Evolutionary conservation across 2,329 filamentous ascomycete species (phyloP), one percentile per base, ranked within the genome.

Genomic region (Coniochaeta prunicola): DNA sequence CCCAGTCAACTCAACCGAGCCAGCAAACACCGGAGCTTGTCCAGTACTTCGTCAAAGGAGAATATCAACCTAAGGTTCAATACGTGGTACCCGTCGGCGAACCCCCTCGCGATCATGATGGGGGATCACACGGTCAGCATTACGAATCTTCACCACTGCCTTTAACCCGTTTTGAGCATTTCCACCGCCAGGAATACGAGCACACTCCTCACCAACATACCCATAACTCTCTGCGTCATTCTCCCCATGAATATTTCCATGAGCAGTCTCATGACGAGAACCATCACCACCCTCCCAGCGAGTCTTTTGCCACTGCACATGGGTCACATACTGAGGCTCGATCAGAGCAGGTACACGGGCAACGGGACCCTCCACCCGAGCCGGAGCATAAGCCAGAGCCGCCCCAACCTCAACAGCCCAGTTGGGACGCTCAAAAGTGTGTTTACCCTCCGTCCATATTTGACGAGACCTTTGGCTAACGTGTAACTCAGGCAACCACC

Each of bases 351-450:
- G 64, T 69, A 67, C 62, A 64, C 53, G 65, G 62, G 59, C 60
- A 66, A 34, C 62, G 62, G 66, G 61, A 66, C 67, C 73, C 73
- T 63, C 69, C 73, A 57, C 62, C 71, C 53, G 64, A 74, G 58
- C 63, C 66, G 62, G 67, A 71, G 66, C 69, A 68, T 56, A 68
- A 71, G 68, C 68, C 70, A 60, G 74, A 73, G 60, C 66, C 67
- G 31, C 65, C 64, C 60, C 66, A 68, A 45, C 65, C 64, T 60
- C 66, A 68, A 45, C 67, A 69, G 28, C 68, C 70, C 57, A 71
- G 66, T 60, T 84, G 81, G 80, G 79, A 84, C 67, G 80, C 82
- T 68, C 79, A 81, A 71, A 76, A 74, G 81, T 83, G 64, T 68
- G 74, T 68, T 36, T 26, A 40, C 8, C 30, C 12, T 31, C 33